Percentiles rank a stretch among this genome's conserved stretches.
Evolutionary conservation across 2,329 filamentous ascomycete species (phyloP).

Genomic region (Xylariaceae sp.): DNA sequence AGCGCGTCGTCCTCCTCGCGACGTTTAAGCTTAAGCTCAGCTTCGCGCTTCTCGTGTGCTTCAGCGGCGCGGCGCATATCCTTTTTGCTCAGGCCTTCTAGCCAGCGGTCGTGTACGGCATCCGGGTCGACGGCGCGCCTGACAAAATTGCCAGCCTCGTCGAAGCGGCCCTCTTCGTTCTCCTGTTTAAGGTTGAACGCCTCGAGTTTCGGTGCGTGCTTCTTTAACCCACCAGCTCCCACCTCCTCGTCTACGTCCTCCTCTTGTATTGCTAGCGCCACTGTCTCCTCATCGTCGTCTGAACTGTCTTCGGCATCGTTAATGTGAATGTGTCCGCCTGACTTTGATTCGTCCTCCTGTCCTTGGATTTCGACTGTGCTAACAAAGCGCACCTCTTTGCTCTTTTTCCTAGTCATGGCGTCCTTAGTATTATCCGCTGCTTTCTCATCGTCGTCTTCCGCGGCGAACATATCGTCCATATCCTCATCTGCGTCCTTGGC

Average conservation of each 20-base stretch:
- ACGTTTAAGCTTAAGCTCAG: constrained; percentile 65
- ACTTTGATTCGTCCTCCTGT: constrained; percentile 67
- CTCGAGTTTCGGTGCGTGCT: constrained; percentile 87
- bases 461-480: constrained; percentile 83
- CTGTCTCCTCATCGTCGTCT: constrained; percentile 61
- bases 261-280: constrained; percentile 69
- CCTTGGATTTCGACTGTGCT: constrained; percentile 66
- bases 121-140: constrained; percentile 85
- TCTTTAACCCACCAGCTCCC: constrained; percentile 84
- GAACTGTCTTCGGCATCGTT: constrained; percentile 52
- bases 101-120: constrained; percentile 84
- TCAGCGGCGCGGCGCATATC: constrained; percentile 84
- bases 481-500: constrained; percentile 45
- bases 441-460: constrained; percentile 37
- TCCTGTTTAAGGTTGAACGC: constrained; percentile 92
- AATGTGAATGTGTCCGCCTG: constrained; percentile 64
- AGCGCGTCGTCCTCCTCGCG: constrained; percentile 69
- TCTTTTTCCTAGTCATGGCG: constrained; percentile 51
- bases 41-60: constrained; percentile 79
- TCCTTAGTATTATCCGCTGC: constrained; percentile 51
- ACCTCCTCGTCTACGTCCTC: constrained; percentile 82
- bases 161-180: constrained; percentile 88
- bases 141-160: constrained; percentile 85
- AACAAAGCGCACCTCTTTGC: constrained; percentile 56
- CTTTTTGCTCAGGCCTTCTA: constrained; percentile 88